These are phyloP conservation scores for Vitis labrusca DNA, from an alignment of 164 flowering plant genomes.

Conservation along the genomic window DNA sequence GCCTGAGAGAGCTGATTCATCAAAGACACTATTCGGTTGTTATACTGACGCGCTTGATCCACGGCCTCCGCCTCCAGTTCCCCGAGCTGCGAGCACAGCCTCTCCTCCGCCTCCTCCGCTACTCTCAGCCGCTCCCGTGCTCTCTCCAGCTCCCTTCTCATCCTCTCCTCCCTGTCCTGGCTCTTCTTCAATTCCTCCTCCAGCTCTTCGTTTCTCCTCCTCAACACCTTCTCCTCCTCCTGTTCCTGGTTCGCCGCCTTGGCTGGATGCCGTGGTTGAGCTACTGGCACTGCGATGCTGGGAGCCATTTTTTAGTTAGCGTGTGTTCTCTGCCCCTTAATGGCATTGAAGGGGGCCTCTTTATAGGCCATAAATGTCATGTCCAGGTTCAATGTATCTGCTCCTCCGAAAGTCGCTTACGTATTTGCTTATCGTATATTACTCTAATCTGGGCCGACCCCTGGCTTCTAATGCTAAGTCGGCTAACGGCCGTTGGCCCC, in stretches of 20 bases:
- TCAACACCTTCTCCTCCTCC: conserved; percentile 20
- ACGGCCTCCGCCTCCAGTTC: conserved; percentile 83
- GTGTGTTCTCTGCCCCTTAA: too few relatives aligned
- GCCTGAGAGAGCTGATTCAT: conserved; percentile 60
- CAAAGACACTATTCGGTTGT: conserved; percentile 43
- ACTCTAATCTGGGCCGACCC: too few relatives aligned
- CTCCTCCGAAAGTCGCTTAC: neutral
- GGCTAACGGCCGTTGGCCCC: too few relatives aligned
- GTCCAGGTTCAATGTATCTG: conserved; percentile 74
- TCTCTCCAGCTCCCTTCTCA: conserved; percentile 45
- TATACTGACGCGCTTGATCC: conserved; percentile 53
- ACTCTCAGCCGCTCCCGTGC: conserved; percentile 43
- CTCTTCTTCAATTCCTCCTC: conserved; percentile 58
- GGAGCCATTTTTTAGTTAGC: conserved; percentile 18
- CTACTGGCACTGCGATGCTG: conserved; percentile 5
- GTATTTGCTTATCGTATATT: neutral
- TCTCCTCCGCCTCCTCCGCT: conserved; percentile 85
- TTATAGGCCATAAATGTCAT: neutral
- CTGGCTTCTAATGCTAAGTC: too few relatives aligned
- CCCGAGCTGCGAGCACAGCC: conserved; percentile 69
- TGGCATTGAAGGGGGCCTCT: neutral
- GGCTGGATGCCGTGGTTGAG: neutral
- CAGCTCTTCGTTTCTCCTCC: conserved; percentile 64
- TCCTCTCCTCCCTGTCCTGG: conserved; percentile 51
- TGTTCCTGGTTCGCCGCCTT: neutral